Evolutionary conservation across 306 rosid genomes (phyloP).

Genomic region (Carpinus fangiana): DNA sequence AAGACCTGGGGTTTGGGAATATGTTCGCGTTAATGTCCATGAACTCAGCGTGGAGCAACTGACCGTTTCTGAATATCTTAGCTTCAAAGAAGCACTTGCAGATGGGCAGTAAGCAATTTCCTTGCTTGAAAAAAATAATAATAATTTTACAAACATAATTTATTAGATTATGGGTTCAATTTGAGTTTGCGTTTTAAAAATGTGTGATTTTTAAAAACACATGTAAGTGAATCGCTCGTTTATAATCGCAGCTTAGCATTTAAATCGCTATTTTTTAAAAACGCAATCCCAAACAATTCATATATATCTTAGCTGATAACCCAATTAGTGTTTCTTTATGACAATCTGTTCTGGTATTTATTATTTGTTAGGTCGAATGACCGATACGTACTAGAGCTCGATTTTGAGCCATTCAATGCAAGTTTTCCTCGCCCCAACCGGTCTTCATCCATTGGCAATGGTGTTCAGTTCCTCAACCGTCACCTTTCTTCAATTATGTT

Average conservation of each 20-base stretch:
- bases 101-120: constrained; percentile 54
- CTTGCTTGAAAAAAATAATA: constrained; percentile 13
- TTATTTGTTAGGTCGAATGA: constrained; percentile 42
- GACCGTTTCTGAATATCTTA: constrained; percentile 79
- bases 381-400: constrained; percentile 66
- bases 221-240: no score
- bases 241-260: no score
- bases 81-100: constrained; percentile 83
- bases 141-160: background rate
- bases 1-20: constrained; percentile 92
- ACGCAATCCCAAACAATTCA: no score
- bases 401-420: constrained; percentile 91
- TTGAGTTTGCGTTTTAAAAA: no score
- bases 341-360: background rate
- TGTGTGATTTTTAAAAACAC: no score
- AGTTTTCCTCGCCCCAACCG: constrained; percentile 80
- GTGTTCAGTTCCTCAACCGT: constrained; percentile 95
- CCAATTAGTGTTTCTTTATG: constrained; percentile 5
- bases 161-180: background rate
- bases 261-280: no score
- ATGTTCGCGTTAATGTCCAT: constrained; percentile 72
- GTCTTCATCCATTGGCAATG: constrained; percentile 94
- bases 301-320: constrained; percentile 14
- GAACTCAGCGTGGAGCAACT: constrained; percentile 90
- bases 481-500: constrained; percentile 91